Evolutionary conservation across 176 grass and related monocot genomes (phyloP).

Genomic region (Bonia amplexicaulis): DNA sequence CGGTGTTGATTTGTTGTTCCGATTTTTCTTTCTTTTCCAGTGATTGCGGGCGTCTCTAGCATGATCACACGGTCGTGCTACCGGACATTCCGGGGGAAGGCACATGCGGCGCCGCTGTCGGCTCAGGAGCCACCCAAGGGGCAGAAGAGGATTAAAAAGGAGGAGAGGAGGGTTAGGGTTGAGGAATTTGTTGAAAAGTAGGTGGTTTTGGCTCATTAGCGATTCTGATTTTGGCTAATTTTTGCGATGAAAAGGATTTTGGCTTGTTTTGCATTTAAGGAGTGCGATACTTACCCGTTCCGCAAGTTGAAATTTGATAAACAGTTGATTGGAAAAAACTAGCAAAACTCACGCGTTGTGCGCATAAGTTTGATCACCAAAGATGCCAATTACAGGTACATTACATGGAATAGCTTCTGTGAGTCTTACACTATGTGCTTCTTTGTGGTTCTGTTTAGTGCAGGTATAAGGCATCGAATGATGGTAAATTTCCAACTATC

Average conservation of each 20-base stretch:
- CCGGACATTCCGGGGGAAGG: slow-evolving; percentile 37
- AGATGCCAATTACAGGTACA: neutral
- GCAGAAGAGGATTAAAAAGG: slow-evolving; percentile 30
- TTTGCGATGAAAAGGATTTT: neutral
- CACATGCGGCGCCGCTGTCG: slow-evolving; percentile 46
- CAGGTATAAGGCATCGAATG: slow-evolving; percentile 64
- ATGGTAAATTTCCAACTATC: slow-evolving; percentile 43
- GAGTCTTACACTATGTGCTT: slow-evolving; percentile 14
- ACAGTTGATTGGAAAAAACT: neutral
- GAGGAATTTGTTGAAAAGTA: slow-evolving; percentile 61
- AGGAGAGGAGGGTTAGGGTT: slow-evolving; percentile 38
- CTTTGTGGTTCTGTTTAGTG: slow-evolving; percentile 30
- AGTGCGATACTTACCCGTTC: slow-evolving; percentile 1
- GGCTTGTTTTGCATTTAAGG: neutral
- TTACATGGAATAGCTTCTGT: neutral
- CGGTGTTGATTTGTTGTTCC: neutral
- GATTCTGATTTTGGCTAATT: slow-evolving; percentile 8
- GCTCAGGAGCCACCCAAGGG: slow-evolving; percentile 37
- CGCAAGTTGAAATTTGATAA: neutral
- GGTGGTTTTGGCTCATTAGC: neutral
- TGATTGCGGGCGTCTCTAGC: slow-evolving; percentile 34
- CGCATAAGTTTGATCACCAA: neutral
- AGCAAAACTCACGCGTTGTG: neutral
- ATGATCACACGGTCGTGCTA: slow-evolving; percentile 29
- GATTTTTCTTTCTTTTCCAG: slow-evolving; percentile 19